Base-by-base conservation (phyloP, 495 filamentous ascomycete genomes). In the Coniosporium apollinis region DNA sequence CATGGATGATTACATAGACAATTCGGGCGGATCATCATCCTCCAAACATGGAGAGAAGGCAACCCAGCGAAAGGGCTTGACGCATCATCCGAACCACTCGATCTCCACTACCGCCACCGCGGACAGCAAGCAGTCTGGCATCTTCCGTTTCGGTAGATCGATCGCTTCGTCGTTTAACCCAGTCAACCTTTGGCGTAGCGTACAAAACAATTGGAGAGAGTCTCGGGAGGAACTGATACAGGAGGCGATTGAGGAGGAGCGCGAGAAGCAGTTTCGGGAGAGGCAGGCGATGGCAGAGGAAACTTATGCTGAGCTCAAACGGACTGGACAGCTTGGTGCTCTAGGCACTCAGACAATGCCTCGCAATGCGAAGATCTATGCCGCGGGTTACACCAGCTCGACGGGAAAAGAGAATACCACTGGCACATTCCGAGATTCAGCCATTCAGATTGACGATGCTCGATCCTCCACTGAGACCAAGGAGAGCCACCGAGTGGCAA, bases 241-340 rank as follows among this genome's bases (percentile, higher is more conserved):
- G 3, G 11, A 42, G 41, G 30, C 40, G 18, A 20, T 34, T 19
- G 52, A 62, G 22, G 56, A 61, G 39, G 46, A 46, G 26, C 34
- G 41, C 11, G 47, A 51, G 33, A 36, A 34, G 20, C 45, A 57
- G 20, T 35, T 57, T 42, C 39, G 36, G 5, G 64, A 57, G 34
- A 47, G 54, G 6, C 58, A 69, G 16, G 54, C 46, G 11, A 66
- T 61, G 43, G 71, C 66, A 1, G 65, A 71, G 46, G 50, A 52
- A 37, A 62, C 67, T 0, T 81, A 81, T 49, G 64, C 66, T 4
- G 63, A 74, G 46, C 48, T 78, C 38, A 79, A 81, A 55, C 58
- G 61, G 37, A 54, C 56, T 8, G 73, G 74, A 0, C 71, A 69
- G 34, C 56, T 67, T 40, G 62, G 61, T 9, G 63, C 65, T 11